These are phyloP conservation scores for Colletotrichum sp. DNA, from an alignment of 2,329 filamentous ascomycete species.

Conservation along the genomic window DNA sequence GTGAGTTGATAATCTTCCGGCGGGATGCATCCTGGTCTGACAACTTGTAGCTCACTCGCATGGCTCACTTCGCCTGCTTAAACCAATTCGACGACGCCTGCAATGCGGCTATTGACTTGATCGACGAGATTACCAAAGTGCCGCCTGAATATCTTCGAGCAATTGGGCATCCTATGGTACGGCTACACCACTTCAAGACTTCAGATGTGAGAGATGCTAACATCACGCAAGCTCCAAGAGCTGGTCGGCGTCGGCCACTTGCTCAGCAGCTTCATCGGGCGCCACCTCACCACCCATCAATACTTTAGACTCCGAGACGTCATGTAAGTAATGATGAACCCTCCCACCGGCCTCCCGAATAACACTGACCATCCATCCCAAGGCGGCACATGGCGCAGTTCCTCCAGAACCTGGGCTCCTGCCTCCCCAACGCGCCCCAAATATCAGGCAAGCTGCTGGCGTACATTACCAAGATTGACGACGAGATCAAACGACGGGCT, in stretches of 20 bases:
- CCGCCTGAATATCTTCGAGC: conserved; percentile 20
- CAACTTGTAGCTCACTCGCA: conserved; percentile 7
- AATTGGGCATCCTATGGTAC: conserved; percentile 21
- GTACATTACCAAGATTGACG: conserved; percentile 20
- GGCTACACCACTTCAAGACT: too few relatives aligned
- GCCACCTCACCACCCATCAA: conserved; percentile 10
- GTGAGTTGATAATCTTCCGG: not conserved
- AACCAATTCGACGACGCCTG: conserved; percentile 20
- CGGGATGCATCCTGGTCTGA: not conserved
- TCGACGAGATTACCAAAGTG: conserved; percentile 15
- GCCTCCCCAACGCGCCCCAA: conserved; percentile 15
- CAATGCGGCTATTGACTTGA: conserved; percentile 11
- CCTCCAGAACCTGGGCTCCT: conserved; percentile 17
- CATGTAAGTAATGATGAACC: not conserved
- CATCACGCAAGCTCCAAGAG: conserved; percentile 12
- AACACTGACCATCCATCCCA: not conserved
- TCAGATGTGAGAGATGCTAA: not conserved
- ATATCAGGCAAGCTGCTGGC: conserved; percentile 12
- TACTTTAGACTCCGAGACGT: conserved; percentile 18
- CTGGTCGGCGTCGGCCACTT: conserved; percentile 20
- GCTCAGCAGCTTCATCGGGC: conserved; percentile 21
- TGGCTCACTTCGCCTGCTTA: conserved; percentile 20
- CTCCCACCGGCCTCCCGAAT: not conserved
- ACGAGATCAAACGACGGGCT: not conserved
- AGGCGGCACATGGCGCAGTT: conserved; percentile 18